Base-by-base conservation (phyloP, 2,329 filamentous ascomycete genomes). In the Neofusicoccum kwambonambiense region DNA sequence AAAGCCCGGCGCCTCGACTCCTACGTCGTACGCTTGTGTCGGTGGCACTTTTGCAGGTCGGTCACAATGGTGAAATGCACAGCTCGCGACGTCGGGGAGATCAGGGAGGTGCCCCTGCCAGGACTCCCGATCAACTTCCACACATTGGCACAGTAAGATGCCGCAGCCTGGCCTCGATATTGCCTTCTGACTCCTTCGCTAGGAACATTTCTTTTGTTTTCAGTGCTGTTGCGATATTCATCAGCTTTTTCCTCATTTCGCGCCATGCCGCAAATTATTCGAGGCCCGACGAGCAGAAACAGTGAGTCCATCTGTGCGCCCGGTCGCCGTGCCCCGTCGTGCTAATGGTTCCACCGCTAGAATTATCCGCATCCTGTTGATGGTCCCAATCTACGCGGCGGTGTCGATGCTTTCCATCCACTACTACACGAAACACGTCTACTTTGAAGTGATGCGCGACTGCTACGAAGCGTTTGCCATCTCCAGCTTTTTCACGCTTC, bases 391-490 rank as follows among this genome's bases (percentile, higher is more conserved):
- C 67, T 96, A 96, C 76, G 84, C 89, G 60, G 81, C 88, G 41
- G 88, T 92, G 17, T 88, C 90, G 35, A 91, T 91, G 73, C 83
- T 93, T 42, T 88, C 88, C 66, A 87, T 92, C 70, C 82, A 85
- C 69, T 93, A 86, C 79, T 94, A 95, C 81, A 86, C 84, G 75
- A 86, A 93, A 71, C 87, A 89, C 56, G 86, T 95, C 65, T 96
- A 96, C 79, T 95, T 90, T 75, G 85, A 91, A 72, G 88, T 95
- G 58, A 80, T 94, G 49, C 87, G 90, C 71, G 90, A 95, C 75
- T 94, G 91, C 78, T 96, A 96, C 76, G 92, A 96, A 79, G 91
- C 92, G 11, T 93, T 96, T 71, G 91, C 91, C 64, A 93, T 96
- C 68, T 89, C 90, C 27, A 91, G 90, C 68, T 96, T 96, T 81